Conservation (phyloP, 1,284 basidiomycete species). For the Xerocomus subilludens region DNA sequence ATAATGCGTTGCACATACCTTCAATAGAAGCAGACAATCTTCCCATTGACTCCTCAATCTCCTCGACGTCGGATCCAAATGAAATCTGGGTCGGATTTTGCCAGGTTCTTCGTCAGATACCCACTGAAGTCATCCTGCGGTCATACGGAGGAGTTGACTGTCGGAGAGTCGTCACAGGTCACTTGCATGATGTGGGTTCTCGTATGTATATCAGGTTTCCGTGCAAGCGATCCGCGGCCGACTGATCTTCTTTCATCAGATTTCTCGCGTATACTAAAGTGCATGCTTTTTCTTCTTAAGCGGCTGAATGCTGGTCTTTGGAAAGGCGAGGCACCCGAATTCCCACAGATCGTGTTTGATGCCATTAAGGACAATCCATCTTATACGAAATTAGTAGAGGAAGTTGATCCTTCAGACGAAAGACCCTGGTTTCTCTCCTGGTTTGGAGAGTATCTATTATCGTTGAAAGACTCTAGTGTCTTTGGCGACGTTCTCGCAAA, state of each 20-base stretch:
- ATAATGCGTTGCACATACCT: constrained; percentile 6
- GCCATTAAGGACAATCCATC: constrained; percentile 82
- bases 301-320: constrained; percentile 69
- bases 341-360: constrained; percentile 80
- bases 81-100: constrained; percentile 68
- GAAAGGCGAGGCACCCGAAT: constrained; percentile 73
- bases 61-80: constrained; percentile 56
- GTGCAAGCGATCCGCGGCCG: neutral
- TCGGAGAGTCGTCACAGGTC: constrained; percentile 65
- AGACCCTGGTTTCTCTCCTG: constrained; percentile 64
- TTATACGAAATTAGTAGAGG: constrained; percentile 65
- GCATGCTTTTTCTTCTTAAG: constrained; percentile 66
- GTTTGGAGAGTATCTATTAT: constrained; percentile 69
- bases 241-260: constrained; percentile 58
- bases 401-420: constrained; percentile 51
- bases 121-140: constrained; percentile 59
- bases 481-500: constrained; percentile 78
- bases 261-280: constrained; percentile 71
- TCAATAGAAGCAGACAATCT: constrained; percentile 25
- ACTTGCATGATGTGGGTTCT: constrained; percentile 70
- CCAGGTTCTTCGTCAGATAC: constrained; percentile 64
- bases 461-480: constrained; percentile 61
- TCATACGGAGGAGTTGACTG: constrained; percentile 58
- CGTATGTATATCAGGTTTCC: constrained; percentile 62
- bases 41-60: constrained; percentile 34